phyloP scores from a whole-genome alignment of 345 rosid genomes.

The Hypericum androsaemum region DNA sequence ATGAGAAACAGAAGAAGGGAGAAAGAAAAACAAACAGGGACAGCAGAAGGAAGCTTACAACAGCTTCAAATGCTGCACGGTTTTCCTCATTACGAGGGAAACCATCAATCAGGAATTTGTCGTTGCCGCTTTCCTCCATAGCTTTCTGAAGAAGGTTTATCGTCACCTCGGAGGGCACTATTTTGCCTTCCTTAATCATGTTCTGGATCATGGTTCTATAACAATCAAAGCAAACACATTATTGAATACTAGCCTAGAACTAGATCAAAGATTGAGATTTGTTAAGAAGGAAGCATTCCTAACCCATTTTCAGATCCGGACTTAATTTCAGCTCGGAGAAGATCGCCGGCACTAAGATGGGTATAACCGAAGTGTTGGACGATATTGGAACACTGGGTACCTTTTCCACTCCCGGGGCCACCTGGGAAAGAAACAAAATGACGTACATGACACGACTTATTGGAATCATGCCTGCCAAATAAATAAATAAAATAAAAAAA shows the following conservation, averaged over 20 bases:
- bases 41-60: conserved; percentile 5
- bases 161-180: conserved; percentile 34
- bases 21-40: no score
- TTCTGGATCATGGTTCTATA: conserved; percentile 47
- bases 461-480: no score
- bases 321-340: conserved; percentile 26
- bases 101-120: conserved; percentile 16
- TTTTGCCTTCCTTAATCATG: conserved; percentile 54
- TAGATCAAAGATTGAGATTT: no score
- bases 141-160: conserved; percentile 25
- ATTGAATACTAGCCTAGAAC: no score
- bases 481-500: no score
- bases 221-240: background rate
- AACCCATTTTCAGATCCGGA: conserved; percentile 31
- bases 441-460: no score
- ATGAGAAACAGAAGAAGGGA: no score
- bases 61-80: conserved; percentile 12
- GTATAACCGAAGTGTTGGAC: conserved; percentile 20
- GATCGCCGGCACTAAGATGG: conserved; percentile 32
- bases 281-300: background rate
- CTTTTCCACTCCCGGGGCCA: conserved; percentile 69
- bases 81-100: conserved; percentile 21
- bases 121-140: conserved; percentile 18
- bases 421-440: conserved; percentile 25
- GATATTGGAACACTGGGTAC: conserved; percentile 25